Evolutionary conservation across 805 yeast species (phyloP).

Genomic region (Cyberlindnera euphorbiiphila): DNA sequence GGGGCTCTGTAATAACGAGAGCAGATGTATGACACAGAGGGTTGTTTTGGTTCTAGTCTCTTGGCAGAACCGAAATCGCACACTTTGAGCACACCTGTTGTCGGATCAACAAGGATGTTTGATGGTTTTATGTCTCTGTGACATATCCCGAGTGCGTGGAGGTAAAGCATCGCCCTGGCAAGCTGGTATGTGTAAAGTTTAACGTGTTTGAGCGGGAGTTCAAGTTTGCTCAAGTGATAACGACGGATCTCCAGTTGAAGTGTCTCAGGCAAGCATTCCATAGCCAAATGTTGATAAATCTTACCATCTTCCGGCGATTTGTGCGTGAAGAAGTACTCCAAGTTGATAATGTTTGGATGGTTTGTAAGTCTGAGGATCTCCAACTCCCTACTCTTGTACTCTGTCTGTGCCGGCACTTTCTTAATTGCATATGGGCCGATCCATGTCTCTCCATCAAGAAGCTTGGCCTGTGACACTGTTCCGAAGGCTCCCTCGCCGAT

Average conservation of each 20-base stretch:
- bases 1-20: constrained; percentile 96
- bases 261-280: constrained; percentile 85
- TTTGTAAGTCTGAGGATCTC: constrained; percentile 70
- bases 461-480: constrained; percentile 72
- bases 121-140: constrained; percentile 86
- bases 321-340: constrained; percentile 69
- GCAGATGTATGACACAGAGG: constrained; percentile 94
- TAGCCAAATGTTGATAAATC: constrained; percentile 74
- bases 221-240: constrained; percentile 55
- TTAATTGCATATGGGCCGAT: constrained; percentile 82
- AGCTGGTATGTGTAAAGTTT: constrained; percentile 76
- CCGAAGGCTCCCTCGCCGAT: constrained; percentile 90
- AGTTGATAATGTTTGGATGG: constrained; percentile 74
- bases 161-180: constrained; percentile 77
- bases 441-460: constrained; percentile 45
- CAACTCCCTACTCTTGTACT: constrained; percentile 76
- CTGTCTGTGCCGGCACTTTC: constrained; percentile 84
- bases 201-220: constrained; percentile 68
- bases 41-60: constrained; percentile 69
- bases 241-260: constrained; percentile 72
- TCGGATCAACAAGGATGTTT: constrained; percentile 72
- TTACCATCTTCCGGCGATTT: constrained; percentile 58
- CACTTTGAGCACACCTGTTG: constrained; percentile 60
- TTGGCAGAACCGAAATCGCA: constrained; percentile 89
- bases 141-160: constrained; percentile 76